Evolutionary conservation across 2,329 filamentous ascomycete genomes (phyloP), one percentile per base, ranked within the genome.

Genomic region (Ophiocordyceps unilateralis): DNA sequence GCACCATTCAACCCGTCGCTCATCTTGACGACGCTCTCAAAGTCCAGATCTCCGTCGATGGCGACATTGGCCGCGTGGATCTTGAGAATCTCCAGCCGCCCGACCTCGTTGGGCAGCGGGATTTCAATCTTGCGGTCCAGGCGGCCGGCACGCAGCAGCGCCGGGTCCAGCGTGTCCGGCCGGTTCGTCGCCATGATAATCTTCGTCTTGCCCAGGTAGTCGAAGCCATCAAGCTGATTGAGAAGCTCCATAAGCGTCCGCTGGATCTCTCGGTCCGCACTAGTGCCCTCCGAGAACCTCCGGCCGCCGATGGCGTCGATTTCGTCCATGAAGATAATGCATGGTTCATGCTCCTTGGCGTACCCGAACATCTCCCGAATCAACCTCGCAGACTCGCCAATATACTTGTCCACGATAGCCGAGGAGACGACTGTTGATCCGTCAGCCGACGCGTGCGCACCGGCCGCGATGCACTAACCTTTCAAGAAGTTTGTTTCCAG

Each of bases 271-370:
- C 93, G 81, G 68, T 98, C 91, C 41, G 91, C 91, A 46, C 87
- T 94, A 42, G 91, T 98, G 52, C 93, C 91, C 63, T 98, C 91
- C 1, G 86, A 94, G 65, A 98, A 98, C 55, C 91, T 77, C 55
- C 93, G 78, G 49, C 93, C 93, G 61, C 91, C 91, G 57, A 98
- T 98, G 57, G 91, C 91, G 58, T 98, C 91, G 58, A 98, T 98
- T 67, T 98, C 91, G 71, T 98, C 93, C 91, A 98, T 98, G 75
- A 98, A 98, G 66, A 98, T 98, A 63, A 98, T 98, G 63, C 91
- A 98, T 34, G 91, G 91, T 64, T 98, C 91, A 62, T 98, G 91
- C 62, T 98, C 93, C 66, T 95, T 96, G 55, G 93, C 91, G 58
- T 98, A 98, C 45, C 91, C 93, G 58, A 98, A 98, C 93, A 98